phyloP scores from a whole-genome alignment of 441 rosid species.

The Populus hybrid region DNA sequence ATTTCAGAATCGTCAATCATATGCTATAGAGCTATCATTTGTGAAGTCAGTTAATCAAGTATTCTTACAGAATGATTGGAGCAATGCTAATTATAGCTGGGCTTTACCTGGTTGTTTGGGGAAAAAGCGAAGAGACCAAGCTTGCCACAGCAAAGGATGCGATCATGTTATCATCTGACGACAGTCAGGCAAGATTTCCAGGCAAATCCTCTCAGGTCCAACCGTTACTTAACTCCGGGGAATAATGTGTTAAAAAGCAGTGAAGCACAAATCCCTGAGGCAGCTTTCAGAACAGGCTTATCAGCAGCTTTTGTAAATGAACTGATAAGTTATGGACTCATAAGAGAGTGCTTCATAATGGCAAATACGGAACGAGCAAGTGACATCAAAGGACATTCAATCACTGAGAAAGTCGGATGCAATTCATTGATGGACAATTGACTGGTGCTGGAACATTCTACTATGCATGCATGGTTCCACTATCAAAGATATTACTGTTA shows the following conservation, averaged over 20 bases:
- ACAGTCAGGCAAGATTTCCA: slow-evolving; percentile 12
- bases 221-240: slow-evolving; percentile 29
- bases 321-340: not conserved
- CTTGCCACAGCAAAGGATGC: slow-evolving; percentile 25
- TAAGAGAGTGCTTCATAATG: not conserved
- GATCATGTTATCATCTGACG: slow-evolving; percentile 18
- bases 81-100: slow-evolving; percentile 60
- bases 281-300: not conserved
- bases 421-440: not conserved
- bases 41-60: too few relatives aligned
- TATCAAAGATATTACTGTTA: too few relatives aligned
- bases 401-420: not conserved
- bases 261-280: too few relatives aligned
- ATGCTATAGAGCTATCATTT: not conserved
- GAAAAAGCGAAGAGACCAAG: slow-evolving; percentile 65
- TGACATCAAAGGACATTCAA: not conserved
- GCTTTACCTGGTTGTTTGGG: slow-evolving; percentile 77
- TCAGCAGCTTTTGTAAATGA: not conserved
- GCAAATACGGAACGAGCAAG: not conserved
- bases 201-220: slow-evolving; percentile 27
- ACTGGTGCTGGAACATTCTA: too few relatives aligned
- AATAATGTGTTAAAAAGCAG: too few relatives aligned
- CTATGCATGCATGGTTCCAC: too few relatives aligned
- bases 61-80: slow-evolving; percentile 56
- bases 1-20: too few relatives aligned